Evolutionary conservation across 2,329 filamentous ascomycete genomes (phyloP).

Genomic region (Neobulgaria alba): DNA sequence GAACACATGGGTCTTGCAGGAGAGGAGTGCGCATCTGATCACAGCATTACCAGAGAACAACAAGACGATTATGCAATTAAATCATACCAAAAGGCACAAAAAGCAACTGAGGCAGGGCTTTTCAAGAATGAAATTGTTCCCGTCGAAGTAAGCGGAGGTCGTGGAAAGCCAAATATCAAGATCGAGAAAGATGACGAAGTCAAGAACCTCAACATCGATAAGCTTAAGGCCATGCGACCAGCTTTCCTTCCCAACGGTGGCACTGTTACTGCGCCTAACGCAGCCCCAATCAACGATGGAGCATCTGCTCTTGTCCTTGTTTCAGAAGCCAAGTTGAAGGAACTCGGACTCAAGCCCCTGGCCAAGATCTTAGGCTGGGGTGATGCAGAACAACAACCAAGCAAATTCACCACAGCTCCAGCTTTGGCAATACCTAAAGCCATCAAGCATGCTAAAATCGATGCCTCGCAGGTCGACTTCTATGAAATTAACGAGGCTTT

Average conservation of each 20-base stretch:
- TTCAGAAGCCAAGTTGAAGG: constrained; percentile 88
- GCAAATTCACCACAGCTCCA: constrained; percentile 92
- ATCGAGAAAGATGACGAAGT: constrained; percentile 89
- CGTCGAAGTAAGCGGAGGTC: constrained; percentile 76
- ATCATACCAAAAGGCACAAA: constrained; percentile 88
- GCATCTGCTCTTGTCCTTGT: constrained; percentile 87
- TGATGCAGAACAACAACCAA: constrained; percentile 83
- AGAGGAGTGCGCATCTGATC: constrained; percentile 84
- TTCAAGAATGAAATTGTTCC: constrained; percentile 86
- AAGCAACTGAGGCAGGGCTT: constrained; percentile 69
- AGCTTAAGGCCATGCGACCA: constrained; percentile 77
- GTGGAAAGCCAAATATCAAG: constrained; percentile 77
- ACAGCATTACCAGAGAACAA: constrained; percentile 70
- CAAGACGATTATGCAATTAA: constrained; percentile 96
- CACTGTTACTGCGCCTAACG: constrained; percentile 93
- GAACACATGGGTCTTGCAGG: constrained; percentile 93
- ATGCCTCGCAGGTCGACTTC: constrained; percentile 70
- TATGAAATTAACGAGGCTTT: constrained; percentile 99
- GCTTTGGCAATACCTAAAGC: constrained; percentile 95
- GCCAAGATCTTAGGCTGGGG: constrained; percentile 98
- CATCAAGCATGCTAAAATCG: constrained; percentile 83
- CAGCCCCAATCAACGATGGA: constrained; percentile 91
- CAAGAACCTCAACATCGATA: constrained; percentile 83
- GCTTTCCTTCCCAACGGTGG: constrained; percentile 73
- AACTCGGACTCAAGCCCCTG: constrained; percentile 82